A percentile compares a stretch with the other conserved stretches of the same genome.
These are phyloP conservation scores for Aotearoamyces nothofagi DNA, from an alignment of 2,329 filamentous ascomycete species.

Conservation along the genomic window DNA sequence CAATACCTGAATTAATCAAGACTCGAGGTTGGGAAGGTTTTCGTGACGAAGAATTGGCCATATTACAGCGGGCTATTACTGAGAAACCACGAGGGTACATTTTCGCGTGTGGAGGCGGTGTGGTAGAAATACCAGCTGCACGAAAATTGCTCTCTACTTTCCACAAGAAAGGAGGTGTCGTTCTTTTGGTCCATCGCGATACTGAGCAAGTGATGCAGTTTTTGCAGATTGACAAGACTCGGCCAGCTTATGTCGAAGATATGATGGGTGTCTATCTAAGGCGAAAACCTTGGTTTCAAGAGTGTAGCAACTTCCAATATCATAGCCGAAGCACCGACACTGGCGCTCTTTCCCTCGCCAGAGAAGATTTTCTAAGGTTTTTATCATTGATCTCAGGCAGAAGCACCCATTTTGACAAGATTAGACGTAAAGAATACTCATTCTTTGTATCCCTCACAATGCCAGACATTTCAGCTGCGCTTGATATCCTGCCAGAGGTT, in stretches of 20 bases:
- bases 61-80: conserved; percentile 59
- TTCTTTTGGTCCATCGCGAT: conserved; percentile 76
- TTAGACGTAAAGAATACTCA: conserved; percentile 54
- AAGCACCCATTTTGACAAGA: conserved; percentile 35
- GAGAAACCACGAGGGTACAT: conserved; percentile 64
- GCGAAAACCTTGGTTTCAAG: conserved; percentile 75
- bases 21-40: conserved; percentile 76
- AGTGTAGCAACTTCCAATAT: conserved; percentile 91
- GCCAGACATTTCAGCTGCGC: conserved; percentile 51
- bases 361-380: conserved; percentile 58
- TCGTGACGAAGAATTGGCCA: conserved; percentile 58
- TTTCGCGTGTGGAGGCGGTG: conserved; percentile 85
- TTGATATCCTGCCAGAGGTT: conserved; percentile 52
- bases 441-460: conserved; percentile 91
- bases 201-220: conserved; percentile 82
- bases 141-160: conserved; percentile 62
- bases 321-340: conserved; percentile 53
- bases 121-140: conserved; percentile 75
- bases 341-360: conserved; percentile 15
- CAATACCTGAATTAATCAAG: conserved; percentile 77
- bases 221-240: conserved; percentile 72
- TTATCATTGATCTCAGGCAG: conserved; percentile 52
- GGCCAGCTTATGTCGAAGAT: conserved; percentile 84
- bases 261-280: conserved; percentile 84
- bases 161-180: conserved; percentile 62